Conservation (phyloP, 2,329 filamentous ascomycete genomes). For the Sordariomycetes sp. region DNA sequence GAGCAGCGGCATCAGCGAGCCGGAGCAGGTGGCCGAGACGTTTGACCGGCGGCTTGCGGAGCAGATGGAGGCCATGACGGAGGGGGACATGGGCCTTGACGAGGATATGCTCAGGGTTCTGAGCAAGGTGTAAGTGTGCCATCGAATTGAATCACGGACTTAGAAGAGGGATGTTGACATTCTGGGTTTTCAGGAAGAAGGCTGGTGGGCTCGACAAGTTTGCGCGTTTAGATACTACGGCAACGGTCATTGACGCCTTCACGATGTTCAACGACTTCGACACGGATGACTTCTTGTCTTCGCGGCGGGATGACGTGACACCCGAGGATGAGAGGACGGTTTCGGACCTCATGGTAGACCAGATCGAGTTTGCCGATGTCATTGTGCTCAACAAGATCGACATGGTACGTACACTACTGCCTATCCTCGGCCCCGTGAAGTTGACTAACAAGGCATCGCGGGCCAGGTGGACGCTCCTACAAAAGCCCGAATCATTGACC, state of each 20-base stretch:
- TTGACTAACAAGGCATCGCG: not conserved
- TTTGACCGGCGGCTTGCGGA: constrained; percentile 46
- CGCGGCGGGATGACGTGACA: constrained; percentile 46
- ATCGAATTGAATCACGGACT: not conserved
- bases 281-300: constrained; percentile 53
- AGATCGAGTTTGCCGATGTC: constrained; percentile 67
- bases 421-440: not conserved
- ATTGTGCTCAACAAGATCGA: constrained; percentile 60
- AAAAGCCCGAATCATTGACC: constrained; percentile 30
- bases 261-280: constrained; percentile 61
- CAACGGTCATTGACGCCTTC: constrained; percentile 62
- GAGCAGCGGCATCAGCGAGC: constrained; percentile 59
- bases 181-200: constrained; percentile 23
- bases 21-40: constrained; percentile 61
- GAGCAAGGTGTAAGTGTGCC: constrained; percentile 17
- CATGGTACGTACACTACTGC: constrained; percentile 27
- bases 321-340: constrained; percentile 61
- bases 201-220: constrained; percentile 53
- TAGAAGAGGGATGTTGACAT: no score
- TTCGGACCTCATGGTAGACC: constrained; percentile 63
- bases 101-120: constrained; percentile 20
- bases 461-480: constrained; percentile 22
- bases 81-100: constrained; percentile 18
- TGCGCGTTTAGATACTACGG: constrained; percentile 55
- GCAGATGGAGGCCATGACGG: constrained; percentile 23